Evolutionary conservation across 768 basidiomycete species (phyloP).

Genomic region (Amanita molliuscula): DNA sequence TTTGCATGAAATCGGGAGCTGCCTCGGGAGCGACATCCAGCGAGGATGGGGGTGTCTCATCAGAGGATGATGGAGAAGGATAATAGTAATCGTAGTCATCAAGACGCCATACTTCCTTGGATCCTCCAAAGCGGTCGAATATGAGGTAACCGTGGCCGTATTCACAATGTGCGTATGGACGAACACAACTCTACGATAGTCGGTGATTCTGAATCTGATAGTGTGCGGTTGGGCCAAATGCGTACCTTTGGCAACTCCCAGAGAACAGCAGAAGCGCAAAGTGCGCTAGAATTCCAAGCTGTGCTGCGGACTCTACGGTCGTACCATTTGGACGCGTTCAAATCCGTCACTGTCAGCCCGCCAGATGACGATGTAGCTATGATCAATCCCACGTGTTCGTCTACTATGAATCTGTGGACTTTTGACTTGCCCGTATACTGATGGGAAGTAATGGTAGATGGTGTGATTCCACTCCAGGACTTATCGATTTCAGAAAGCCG

Average conservation of each 20-base stretch:
- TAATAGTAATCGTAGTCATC: conserved; percentile 16
- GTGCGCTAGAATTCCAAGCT: conserved; percentile 14
- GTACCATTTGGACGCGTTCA: conserved; percentile 18
- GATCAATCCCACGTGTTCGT: conserved; percentile 47
- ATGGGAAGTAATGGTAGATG: conserved; percentile 26
- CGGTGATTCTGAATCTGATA: not conserved
- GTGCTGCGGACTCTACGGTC: not conserved
- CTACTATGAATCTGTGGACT: conserved; percentile 72
- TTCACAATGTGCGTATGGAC: conserved; percentile 56
- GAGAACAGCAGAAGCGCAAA: conserved; percentile 19
- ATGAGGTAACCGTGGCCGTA: conserved; percentile 63
- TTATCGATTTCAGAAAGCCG: conserved; percentile 32
- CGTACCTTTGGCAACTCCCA: conserved; percentile 55
- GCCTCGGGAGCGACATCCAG: not conserved
- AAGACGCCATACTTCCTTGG: conserved; percentile 67
- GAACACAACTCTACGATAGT: conserved; percentile 36
- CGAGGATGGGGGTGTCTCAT: conserved; percentile 7
- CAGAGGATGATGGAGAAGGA: conserved; percentile 2
- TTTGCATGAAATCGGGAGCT: not conserved
- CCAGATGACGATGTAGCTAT: conserved; percentile 44
- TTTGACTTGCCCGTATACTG: conserved; percentile 21
- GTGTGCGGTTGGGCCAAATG: not conserved
- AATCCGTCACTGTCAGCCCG: conserved; percentile 48
- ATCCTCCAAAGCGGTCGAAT: conserved; percentile 46
- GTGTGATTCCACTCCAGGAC: conserved; percentile 46